Percentiles rank a stretch among this genome's conserved stretches.
Evolutionary conservation across 257 asterid genomes (phyloP).

Genomic region (Linaria vulgaris): DNA sequence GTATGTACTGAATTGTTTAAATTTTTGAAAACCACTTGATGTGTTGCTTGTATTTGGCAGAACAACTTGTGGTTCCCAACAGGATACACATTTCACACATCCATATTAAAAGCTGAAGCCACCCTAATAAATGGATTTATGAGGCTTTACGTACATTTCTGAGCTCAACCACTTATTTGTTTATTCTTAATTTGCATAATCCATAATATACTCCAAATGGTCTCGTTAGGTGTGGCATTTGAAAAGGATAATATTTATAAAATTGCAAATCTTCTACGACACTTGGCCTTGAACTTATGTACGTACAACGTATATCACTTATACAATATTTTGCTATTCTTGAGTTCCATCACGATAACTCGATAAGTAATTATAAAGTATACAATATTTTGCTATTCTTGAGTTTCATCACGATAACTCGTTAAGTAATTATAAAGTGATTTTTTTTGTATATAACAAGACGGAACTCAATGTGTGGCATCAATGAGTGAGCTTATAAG

Average conservation of each 20-base stretch:
- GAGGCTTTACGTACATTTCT: constrained; percentile 5
- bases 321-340: no score
- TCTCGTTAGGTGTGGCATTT: no score
- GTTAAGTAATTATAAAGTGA: no score
- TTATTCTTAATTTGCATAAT: not conserved
- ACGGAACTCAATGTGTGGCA: no score
- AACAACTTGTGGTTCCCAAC: constrained; percentile 21
- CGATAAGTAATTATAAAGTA: no score
- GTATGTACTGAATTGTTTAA: not conserved
- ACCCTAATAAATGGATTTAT: not conserved
- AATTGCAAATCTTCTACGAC: not conserved
- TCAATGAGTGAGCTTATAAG: not conserved
- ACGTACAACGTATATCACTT: no score
- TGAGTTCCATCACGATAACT: no score
- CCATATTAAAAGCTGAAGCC: constrained; percentile 6
- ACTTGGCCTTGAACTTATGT: no score
- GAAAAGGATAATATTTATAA: not conserved
- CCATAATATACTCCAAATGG: no score
- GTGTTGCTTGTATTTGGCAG: constrained; percentile 21
- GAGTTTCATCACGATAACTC: no score
- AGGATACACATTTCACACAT: not conserved
- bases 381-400: no score
- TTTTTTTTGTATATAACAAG: no score
- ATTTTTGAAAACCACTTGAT: constrained; percentile 15
- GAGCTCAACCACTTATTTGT: not conserved